Base-by-base conservation (phyloP, 148 eudicot species). In the Cornus suecica region DNA sequence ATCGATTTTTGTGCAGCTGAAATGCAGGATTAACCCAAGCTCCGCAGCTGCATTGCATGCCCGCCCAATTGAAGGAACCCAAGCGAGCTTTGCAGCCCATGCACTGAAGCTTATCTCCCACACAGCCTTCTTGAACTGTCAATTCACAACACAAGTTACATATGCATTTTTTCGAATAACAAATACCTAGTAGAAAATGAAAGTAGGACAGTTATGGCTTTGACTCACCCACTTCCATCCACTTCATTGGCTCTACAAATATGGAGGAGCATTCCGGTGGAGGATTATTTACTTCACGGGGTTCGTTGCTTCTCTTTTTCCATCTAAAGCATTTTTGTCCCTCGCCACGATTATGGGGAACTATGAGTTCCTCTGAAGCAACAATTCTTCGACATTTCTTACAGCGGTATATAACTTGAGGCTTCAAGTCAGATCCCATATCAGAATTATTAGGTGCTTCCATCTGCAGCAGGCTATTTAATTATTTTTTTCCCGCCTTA, bases 181-280 rank as follows among this genome's bases (percentile, higher is more conserved):
- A 34, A 34, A 34, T 1, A 34, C 41, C 5, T 34, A 34, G 41
- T 5, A 29, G 82, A 78, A 72, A 56, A 4, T 56, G 8, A 1
- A 71, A 31, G n/a, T 30, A 48, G n/a, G 25, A 65, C 10, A 20
- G 27, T 27, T 5, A 25, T 20, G 25, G 29, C 27, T 67, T 42
- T 32, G 0, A 42, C 84, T 65, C 24, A 91, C 97, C 89, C 75
- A 87, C 56, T 84, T 87, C 85, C 96, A 93, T 93, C 96, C 98
- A 93, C 74, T 93, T 93, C 93, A 93, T 80, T 69, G 98, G 95
- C 80, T 93, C 92, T 28, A 93, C 97, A 78, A 90, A 93, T 65
- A 93, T 88, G 69, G 96, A 85, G 6, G 96, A 84, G 74, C 98
- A 91, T 61, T 89, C 87, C 20, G 92, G 88, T 32, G 82, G 82